These are phyloP conservation scores for Xylariaceae sp. DNA, from an alignment of 2,329 filamentous ascomycete species.

Conservation along the genomic window DNA sequence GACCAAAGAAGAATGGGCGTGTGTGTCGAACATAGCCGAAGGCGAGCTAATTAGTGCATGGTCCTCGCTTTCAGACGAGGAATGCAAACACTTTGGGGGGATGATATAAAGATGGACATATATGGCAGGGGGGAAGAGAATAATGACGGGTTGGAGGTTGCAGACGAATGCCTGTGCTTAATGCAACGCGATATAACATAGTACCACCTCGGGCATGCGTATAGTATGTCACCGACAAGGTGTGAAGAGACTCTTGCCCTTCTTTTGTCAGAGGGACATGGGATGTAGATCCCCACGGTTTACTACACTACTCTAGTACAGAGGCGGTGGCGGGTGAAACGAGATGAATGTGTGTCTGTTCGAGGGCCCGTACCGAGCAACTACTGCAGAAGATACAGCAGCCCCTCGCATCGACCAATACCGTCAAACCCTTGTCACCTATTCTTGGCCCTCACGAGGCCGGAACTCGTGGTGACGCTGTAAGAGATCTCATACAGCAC, in stretches of 20 bases:
- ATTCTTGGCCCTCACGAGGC: conserved; percentile 16
- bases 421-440: conserved; percentile 15
- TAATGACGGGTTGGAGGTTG: conserved; percentile 26
- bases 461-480: conserved; percentile 11
- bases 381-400: conserved; percentile 1
- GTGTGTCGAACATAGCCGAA: conserved; percentile 31
- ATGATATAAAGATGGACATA: conserved; percentile 23
- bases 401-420: not conserved
- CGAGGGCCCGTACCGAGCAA: conserved; percentile 3
- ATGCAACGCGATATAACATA: conserved; percentile 33
- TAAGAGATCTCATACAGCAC: conserved; percentile 19
- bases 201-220: not conserved
- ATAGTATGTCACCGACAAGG: conserved; percentile 18
- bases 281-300: not conserved
- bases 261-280: conserved; percentile 6
- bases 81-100: conserved; percentile 37
- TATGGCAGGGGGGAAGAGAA: conserved; percentile 24
- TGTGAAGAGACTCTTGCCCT: conserved; percentile 20
- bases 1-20: conserved; percentile 29
- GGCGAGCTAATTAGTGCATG: conserved; percentile 15
- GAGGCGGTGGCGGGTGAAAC: conserved; percentile 17
- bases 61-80: conserved; percentile 30
- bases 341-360: conserved; percentile 18
- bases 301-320: not conserved
- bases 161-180: conserved; percentile 38